A percentile compares a stretch with the other conserved stretches of the same genome.
These are phyloP conservation scores for Xylaria sp. DNA, from an alignment of 2,329 filamentous ascomycete species.

Conservation along the genomic window DNA sequence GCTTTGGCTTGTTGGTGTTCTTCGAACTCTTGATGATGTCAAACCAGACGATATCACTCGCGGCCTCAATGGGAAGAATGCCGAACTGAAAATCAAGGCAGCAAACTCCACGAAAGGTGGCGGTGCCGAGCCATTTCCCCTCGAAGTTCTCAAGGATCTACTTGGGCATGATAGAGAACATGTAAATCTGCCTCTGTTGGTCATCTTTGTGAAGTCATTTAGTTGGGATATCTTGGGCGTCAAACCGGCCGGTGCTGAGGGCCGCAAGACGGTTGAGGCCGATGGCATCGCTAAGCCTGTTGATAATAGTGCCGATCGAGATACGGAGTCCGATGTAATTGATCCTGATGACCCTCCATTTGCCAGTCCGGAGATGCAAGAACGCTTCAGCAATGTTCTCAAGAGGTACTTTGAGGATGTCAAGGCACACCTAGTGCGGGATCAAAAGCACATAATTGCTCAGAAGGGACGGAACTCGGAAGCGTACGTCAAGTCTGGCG, in stretches of 20 bases:
- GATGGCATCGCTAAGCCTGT: conserved; percentile 72
- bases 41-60: conserved; percentile 72
- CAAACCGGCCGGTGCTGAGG: conserved; percentile 75
- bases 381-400: conserved; percentile 87
- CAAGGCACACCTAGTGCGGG: conserved; percentile 86
- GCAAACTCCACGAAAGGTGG: conserved; percentile 68
- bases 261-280: conserved; percentile 85
- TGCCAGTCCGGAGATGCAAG: conserved; percentile 78
- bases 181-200: conserved; percentile 87
- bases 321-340: conserved; percentile 61
- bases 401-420: conserved; percentile 93
- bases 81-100: conserved; percentile 66
- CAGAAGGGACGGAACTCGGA: conserved; percentile 97
- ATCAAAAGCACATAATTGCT: conserved; percentile 86
- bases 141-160: conserved; percentile 98
- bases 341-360: conserved; percentile 75
- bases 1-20: conserved; percentile 90
- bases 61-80: conserved; percentile 71
- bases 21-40: conserved; percentile 81
- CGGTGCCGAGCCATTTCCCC: conserved; percentile 88
- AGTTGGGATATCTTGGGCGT: conserved; percentile 94
- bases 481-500: conserved; percentile 97
- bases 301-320: conserved; percentile 61
- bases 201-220: conserved; percentile 96
- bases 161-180: conserved; percentile 95